Conservation (phyloP, 345 rosid genomes). For the Murraya koenigii region DNA sequence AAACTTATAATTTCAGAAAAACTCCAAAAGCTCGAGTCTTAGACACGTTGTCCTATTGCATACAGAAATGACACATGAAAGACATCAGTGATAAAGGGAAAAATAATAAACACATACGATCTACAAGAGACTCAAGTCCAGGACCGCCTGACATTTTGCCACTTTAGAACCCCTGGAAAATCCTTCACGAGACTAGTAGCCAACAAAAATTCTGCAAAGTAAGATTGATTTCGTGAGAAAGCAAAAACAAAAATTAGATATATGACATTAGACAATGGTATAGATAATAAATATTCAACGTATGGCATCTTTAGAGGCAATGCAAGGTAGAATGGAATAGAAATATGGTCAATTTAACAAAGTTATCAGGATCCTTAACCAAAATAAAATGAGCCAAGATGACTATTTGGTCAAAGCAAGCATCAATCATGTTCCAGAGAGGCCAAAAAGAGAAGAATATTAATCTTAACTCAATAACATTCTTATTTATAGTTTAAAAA, state of each 20-base stretch:
- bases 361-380: background rate
- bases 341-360: background rate
- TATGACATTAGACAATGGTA: background rate
- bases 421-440: background rate
- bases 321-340: background rate
- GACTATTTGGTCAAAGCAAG: background rate
- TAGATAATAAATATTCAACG: background rate
- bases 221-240: background rate
- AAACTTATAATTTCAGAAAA: background rate
- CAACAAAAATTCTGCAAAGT: conserved; percentile 9
- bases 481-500: background rate
- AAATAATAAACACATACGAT: conserved; percentile 45
- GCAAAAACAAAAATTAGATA: background rate
- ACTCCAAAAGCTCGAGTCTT: background rate
- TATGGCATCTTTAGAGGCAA: background rate
- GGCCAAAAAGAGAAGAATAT: background rate
- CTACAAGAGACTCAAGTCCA: conserved; percentile 82
- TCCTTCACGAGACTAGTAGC: background rate
- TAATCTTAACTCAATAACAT: background rate
- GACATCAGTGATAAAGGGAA: background rate
- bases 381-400: background rate
- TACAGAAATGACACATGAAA: background rate
- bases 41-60: too few species aligned
- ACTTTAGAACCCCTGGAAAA: background rate
- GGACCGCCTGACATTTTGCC: conserved; percentile 56